Conservation (phyloP, 805 yeast genomes). For the Scheffersomyces ergatensis region DNA sequence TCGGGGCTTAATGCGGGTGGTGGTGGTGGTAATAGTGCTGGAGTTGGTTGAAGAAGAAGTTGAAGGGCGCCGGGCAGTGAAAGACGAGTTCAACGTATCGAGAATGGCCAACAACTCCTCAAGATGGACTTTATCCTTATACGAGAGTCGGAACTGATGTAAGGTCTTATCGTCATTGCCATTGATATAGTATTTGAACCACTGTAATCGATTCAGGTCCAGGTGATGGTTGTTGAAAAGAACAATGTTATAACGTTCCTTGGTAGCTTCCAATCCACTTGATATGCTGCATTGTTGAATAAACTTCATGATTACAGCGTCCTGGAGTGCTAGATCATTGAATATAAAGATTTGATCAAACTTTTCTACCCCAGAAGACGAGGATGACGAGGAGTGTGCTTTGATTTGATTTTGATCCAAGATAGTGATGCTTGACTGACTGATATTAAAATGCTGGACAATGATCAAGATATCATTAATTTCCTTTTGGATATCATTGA, state of each 20-base stretch:
- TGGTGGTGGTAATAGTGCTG: too few relatives aligned
- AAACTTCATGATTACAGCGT: too few relatives aligned
- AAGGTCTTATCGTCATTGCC: conserved; percentile 15
- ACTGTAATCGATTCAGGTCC: too few relatives aligned
- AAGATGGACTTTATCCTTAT: conserved; percentile 16
- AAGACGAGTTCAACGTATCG: background rate
- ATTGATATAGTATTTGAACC: conserved; percentile 2
- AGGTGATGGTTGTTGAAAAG: background rate
- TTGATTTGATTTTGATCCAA: conserved; percentile 10
- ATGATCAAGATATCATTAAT: conserved; percentile 38
- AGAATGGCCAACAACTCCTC: conserved; percentile 12
- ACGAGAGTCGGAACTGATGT: conserved; percentile 15
- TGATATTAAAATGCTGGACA: conserved; percentile 21
- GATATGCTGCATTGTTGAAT: conserved; percentile 17
- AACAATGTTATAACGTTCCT: conserved; percentile 19
- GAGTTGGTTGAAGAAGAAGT: too few relatives aligned
- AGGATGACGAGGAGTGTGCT: too few relatives aligned
- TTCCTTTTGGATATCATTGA: conserved; percentile 26
- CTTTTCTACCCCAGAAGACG: too few relatives aligned
- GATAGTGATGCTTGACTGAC: conserved; percentile 10
- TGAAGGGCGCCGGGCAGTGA: too few relatives aligned
- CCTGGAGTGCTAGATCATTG: background rate
- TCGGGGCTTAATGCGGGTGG: background rate
- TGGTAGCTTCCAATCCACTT: conserved; percentile 26
- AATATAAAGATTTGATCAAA: conserved; percentile 15